A percentile compares a stretch with the other conserved stretches of the same genome.
Conservation (phyloP, 176 grass and related monocot species). For the Cocos nucifera region DNA sequence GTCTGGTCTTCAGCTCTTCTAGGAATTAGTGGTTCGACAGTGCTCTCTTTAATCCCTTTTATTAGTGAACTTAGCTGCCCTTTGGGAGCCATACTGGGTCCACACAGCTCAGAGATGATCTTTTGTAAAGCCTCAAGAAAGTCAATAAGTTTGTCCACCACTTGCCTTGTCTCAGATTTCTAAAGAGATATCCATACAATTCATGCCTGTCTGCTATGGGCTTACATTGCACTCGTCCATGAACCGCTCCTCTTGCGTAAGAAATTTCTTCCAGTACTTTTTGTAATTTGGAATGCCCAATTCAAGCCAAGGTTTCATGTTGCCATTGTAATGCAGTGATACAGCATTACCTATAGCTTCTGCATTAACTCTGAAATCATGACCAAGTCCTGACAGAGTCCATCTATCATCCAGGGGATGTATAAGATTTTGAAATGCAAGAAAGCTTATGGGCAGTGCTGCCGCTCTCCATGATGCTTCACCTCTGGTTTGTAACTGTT, state of each 20-base stretch:
- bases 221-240: slow-evolving; percentile 98
- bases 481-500: slow-evolving; percentile 52
- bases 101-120: no score
- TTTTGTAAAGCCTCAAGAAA: no score
- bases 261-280: slow-evolving; percentile 80
- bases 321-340: slow-evolving; percentile 89
- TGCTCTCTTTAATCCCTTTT: no score
- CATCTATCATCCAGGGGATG: slow-evolving; percentile 63
- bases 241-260: slow-evolving; percentile 63
- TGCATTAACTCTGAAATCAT: slow-evolving; percentile 54
- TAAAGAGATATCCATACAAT: neutral
- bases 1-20: no score
- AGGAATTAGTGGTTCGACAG: no score
- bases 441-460: slow-evolving; percentile 80
- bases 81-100: no score
- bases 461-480: slow-evolving; percentile 59
- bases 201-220: slow-evolving; percentile 34
- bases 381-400: slow-evolving; percentile 68
- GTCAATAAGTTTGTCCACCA: no score
- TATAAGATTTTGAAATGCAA: slow-evolving; percentile 66
- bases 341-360: slow-evolving; percentile 34
- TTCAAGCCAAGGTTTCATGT: slow-evolving; percentile 99
- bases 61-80: no score
- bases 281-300: slow-evolving; percentile 88
- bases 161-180: no score